Evolutionary conservation across 192 early-diverging fungal genomes (phyloP), one percentile per base, ranked within the genome.

Genomic region (Phlyctochytrium planicorne): DNA sequence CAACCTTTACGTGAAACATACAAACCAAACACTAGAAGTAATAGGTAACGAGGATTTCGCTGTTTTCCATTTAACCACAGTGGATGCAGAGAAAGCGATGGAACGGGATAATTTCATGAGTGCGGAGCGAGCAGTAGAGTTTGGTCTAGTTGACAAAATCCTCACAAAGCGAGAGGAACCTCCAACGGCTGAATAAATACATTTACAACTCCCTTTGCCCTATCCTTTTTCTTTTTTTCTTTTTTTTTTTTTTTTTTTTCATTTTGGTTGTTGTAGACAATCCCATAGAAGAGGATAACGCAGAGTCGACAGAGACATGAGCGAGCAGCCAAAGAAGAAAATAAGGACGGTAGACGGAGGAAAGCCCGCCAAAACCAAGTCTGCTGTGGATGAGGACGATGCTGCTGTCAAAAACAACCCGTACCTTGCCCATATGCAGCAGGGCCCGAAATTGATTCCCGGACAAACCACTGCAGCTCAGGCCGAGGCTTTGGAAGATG

Each of bases 91-190:
- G 76, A 84, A 83, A 31, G 81, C 89, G 10, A 91, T 97, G 85
- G 97, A 99, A 75, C 78, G 97, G 55, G 97, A 99, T 71, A 90
- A 92, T 73, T 99, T 94, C 68, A 94, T 97, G 93, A 89, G 82
- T 29, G 88, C 97, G 0, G 89, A 92, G 32, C 90, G 91, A 76
- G 95, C 97, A 0, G 63, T 92, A 52, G 84, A 88, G 27, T 94
- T 95, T 85, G 95, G 97, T 3, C 78, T 99, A 30, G 92, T 99
- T 36, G 97, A 99, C 76, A 81, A 80, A 40, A 89, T 98, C 3
- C 71, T 95, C 23, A 89, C 91, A 23, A 93, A 93, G 70, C 27
- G 60, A 53, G 34, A 68, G 29, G 31, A 47, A 47, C n/a, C n/a
- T n/a, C n/a, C n/a, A n/a, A n/a, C n/a, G n/a, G n/a, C n/a, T n/a